phyloP scores from a whole-genome alignment of 2,329 filamentous ascomycete genomes.

The Anthostomella pinea region DNA sequence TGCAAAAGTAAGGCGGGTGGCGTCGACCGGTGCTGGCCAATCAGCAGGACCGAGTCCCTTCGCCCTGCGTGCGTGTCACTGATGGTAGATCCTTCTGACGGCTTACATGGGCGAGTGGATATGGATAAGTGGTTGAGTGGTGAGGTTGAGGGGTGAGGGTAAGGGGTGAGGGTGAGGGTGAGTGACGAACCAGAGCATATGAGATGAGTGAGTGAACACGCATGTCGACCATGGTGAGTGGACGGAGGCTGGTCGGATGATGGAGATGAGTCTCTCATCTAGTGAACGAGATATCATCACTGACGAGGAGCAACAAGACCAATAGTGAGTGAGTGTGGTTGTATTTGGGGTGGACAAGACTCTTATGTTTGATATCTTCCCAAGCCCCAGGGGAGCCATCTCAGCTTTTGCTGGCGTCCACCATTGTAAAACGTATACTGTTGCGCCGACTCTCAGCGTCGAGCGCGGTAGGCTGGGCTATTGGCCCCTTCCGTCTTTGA shows the following conservation, averaged over 20 bases:
- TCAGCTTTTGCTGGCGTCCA: slow-evolving; percentile 23
- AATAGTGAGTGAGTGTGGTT: slow-evolving; percentile 19
- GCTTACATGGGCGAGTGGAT: slow-evolving; percentile 2
- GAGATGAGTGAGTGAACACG: too few species aligned
- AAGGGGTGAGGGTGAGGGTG: too few species aligned
- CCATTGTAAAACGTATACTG: slow-evolving; percentile 29
- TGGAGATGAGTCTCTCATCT: too few species aligned
- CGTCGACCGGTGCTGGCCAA: slow-evolving; percentile 24
- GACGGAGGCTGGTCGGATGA: too few species aligned
- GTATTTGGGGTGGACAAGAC: slow-evolving; percentile 28
- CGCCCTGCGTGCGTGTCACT: slow-evolving; percentile 10
- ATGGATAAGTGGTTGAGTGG: not conserved
- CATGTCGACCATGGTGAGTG: too few species aligned
- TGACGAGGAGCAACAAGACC: not conserved
- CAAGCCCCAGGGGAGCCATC: slow-evolving; percentile 23
- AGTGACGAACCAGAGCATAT: too few species aligned
- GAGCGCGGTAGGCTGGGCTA: slow-evolving; percentile 20
- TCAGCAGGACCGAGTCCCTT: slow-evolving; percentile 12
- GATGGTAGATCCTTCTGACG: slow-evolving; percentile 11
- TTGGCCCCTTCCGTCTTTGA: slow-evolving; percentile 29
- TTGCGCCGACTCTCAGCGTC: slow-evolving; percentile 20
- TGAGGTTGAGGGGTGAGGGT: too few species aligned
- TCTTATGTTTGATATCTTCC: slow-evolving; percentile 20
- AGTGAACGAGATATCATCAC: not conserved
- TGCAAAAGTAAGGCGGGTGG: slow-evolving; percentile 33